Percentiles rank a stretch among this genome's conserved stretches.
phyloP scores from a whole-genome alignment of 805 yeast genomes.

The Huiozyma sinensis region DNA sequence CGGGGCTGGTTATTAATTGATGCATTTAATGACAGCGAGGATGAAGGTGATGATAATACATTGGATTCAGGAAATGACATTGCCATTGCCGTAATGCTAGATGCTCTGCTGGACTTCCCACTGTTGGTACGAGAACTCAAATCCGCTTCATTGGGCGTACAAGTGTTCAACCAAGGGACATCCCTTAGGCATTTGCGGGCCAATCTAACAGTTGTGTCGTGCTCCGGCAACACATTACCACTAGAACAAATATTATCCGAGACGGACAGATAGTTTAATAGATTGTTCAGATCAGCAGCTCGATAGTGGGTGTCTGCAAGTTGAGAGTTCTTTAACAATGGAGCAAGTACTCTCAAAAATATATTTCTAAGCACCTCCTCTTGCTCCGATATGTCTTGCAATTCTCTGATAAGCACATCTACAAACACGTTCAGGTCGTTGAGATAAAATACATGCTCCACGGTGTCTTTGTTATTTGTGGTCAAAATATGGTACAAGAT shows the following conservation, averaged over 20 bases:
- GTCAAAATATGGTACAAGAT: conserved; percentile 66
- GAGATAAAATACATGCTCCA: conserved; percentile 61
- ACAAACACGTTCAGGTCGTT: conserved; percentile 78
- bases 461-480: conserved; percentile 33
- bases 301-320: conserved; percentile 49
- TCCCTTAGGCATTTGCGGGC: conserved; percentile 30
- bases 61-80: conserved; percentile 9
- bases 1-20: background rate
- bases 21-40: background rate
- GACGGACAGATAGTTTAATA: conserved; percentile 38
- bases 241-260: conserved; percentile 19
- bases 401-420: conserved; percentile 73
- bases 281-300: conserved; percentile 38
- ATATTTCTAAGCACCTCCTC: conserved; percentile 53
- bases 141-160: background rate
- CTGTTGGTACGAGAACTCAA: background rate
- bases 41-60: background rate
- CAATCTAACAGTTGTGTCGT: conserved; percentile 32
- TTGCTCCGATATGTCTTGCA: conserved; percentile 54
- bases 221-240: conserved; percentile 15
- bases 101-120: conserved; percentile 11
- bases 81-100: conserved; percentile 15
- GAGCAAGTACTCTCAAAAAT: conserved; percentile 63
- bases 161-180: conserved; percentile 26
- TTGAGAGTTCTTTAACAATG: conserved; percentile 58